Evolutionary conservation across 2,329 filamentous ascomycete species (phyloP).

Genomic region (Microthyrium microscopicum): DNA sequence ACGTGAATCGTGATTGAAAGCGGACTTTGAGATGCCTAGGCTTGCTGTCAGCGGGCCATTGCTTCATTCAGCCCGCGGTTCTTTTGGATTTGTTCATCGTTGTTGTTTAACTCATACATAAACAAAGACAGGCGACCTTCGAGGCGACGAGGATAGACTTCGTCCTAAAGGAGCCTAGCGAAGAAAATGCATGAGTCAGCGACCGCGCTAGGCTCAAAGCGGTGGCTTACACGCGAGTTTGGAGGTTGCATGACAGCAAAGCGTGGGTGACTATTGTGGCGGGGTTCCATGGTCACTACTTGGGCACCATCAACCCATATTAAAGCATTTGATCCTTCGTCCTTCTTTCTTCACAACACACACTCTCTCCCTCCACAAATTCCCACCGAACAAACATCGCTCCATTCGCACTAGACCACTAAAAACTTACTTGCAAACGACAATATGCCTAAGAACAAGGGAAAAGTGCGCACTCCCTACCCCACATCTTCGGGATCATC

Average conservation of each 20-base stretch:
- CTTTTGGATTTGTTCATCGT: too few relatives aligned
- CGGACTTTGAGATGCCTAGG: too few relatives aligned
- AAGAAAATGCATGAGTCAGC: too few relatives aligned
- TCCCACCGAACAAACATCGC: neutral
- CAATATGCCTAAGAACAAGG: conserved; percentile 97
- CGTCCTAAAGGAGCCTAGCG: too few relatives aligned
- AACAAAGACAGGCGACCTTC: too few relatives aligned
- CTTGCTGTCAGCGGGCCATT: too few relatives aligned
- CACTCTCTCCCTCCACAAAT: neutral
- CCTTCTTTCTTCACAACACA: neutral
- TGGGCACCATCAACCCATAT: neutral
- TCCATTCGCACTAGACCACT: neutral
- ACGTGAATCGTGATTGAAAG: too few relatives aligned
- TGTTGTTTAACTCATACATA: too few relatives aligned
- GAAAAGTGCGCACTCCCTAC: conserved; percentile 51
- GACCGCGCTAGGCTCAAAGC: too few relatives aligned
- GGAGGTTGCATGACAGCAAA: neutral
- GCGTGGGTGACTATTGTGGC: neutral
- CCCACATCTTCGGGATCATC: conserved; percentile 4
- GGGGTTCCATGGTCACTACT: neutral
- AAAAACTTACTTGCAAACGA: conserved; percentile 5
- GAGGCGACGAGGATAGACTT: too few relatives aligned
- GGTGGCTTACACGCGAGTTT: too few relatives aligned
- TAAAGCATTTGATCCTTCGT: neutral
- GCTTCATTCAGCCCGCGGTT: too few relatives aligned